Conservation (phyloP, 331 rosid species). For the Phaseolus coccineus region DNA sequence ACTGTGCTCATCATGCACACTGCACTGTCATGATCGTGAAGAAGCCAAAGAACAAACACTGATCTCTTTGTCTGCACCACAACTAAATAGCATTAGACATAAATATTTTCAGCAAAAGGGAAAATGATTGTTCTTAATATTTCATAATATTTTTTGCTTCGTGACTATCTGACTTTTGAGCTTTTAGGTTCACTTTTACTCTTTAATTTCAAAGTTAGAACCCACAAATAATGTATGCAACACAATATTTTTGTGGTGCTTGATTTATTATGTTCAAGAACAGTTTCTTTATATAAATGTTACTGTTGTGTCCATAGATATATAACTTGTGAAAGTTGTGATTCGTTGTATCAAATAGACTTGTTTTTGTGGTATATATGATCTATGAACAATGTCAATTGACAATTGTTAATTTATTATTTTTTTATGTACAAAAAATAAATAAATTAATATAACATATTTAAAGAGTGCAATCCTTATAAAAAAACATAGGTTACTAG, state of each 20-base stretch:
- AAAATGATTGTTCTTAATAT: conserved; percentile 6
- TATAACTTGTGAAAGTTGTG: not conserved
- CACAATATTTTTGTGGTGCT: not conserved
- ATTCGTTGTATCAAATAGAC: not conserved
- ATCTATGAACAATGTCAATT: not conserved
- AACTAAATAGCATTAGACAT: not conserved
- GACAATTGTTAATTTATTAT: too few species aligned
- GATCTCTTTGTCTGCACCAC: conserved; percentile 24
- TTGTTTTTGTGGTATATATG: not conserved
- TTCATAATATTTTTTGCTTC: not conserved
- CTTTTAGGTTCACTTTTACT: not conserved
- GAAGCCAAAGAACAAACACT: conserved; percentile 72
- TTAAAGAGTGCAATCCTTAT: too few species aligned
- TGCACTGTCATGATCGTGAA: conserved; percentile 81
- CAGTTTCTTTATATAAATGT: conserved; percentile 20
- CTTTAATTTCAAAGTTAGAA: not conserved
- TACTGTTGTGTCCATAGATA: not conserved
- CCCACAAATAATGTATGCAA: not conserved
- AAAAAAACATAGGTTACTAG: too few species aligned
- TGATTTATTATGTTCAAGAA: not conserved
- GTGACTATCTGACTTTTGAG: conserved; percentile 8
- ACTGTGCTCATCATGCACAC: conserved; percentile 74
- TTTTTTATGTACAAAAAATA: too few species aligned
- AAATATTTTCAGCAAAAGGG: conserved; percentile 2
- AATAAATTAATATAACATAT: too few species aligned